Conservation (phyloP, 1,284 basidiomycete genomes). For the Apiotrichum akiyoshidainum region DNA sequence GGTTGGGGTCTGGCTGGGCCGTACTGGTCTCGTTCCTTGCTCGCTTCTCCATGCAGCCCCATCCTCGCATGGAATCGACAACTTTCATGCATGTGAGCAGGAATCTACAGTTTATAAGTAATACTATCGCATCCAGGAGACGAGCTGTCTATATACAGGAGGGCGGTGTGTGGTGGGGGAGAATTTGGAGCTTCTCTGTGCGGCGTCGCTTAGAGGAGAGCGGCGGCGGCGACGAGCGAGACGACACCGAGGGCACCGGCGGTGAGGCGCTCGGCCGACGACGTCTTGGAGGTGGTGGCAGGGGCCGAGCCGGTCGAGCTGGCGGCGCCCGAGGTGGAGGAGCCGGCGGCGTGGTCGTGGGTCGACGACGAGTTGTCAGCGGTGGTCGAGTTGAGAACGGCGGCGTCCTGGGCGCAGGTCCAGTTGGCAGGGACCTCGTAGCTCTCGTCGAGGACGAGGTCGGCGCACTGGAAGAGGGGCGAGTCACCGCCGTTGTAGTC, state of each 20-base stretch:
- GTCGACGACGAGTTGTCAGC: not conserved
- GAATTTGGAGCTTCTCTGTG: no score
- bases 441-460: slow-evolving; percentile 62
- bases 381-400: slow-evolving; percentile 15
- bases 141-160: no score
- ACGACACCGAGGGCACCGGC: slow-evolving; percentile 3
- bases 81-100: no score
- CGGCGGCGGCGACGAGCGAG: not conserved
- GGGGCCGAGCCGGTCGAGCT: not conserved
- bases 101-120: no score
- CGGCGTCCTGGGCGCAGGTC: slow-evolving; percentile 49
- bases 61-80: no score
- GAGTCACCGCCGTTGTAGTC: slow-evolving; percentile 57
- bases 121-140: no score
- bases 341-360: not conserved
- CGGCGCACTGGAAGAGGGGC: slow-evolving; percentile 68
- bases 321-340: slow-evolving; percentile 6
- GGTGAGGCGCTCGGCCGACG: not conserved
- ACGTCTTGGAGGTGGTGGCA: not conserved
- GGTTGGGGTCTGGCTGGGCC: no score
- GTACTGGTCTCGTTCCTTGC: no score
- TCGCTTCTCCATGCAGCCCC: no score
- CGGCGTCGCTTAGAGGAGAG: not conserved
- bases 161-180: no score
- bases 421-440: slow-evolving; percentile 53